phyloP scores from a whole-genome alignment of 1,284 basidiomycete genomes.

The Anthracocystis walkeri region DNA sequence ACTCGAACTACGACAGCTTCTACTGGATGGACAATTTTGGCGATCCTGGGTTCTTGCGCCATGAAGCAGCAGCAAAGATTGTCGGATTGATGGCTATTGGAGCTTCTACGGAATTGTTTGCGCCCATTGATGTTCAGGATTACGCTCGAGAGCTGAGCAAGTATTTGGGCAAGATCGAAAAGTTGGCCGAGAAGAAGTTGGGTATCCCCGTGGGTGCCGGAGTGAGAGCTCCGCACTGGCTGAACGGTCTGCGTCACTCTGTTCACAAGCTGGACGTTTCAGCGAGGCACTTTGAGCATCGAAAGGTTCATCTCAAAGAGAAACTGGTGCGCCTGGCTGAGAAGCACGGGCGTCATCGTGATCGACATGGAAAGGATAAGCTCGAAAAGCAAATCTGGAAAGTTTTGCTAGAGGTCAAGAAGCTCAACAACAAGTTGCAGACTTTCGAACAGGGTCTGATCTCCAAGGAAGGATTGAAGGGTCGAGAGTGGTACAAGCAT shows the following conservation, averaged over 20 bases:
- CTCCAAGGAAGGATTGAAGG: slow-evolving; percentile 77
- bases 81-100: slow-evolving; percentile 73
- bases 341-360: neutral
- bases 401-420: slow-evolving; percentile 76
- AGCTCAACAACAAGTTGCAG: slow-evolving; percentile 79
- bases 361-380: slow-evolving; percentile 3
- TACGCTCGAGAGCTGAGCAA: slow-evolving; percentile 50
- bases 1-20: slow-evolving; percentile 79
- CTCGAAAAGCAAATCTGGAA: slow-evolving; percentile 60
- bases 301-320: slow-evolving; percentile 18
- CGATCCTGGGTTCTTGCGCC: slow-evolving; percentile 81
- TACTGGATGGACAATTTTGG: slow-evolving; percentile 81
- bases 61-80: slow-evolving; percentile 77
- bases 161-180: slow-evolving; percentile 52
- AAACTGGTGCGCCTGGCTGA: slow-evolving; percentile 30
- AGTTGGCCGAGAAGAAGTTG: slow-evolving; percentile 30
- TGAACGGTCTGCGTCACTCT: slow-evolving; percentile 21
- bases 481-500: slow-evolving; percentile 82
- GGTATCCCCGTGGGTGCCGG: slow-evolving; percentile 10
- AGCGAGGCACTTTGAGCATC: slow-evolving; percentile 29
- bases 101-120: slow-evolving; percentile 75
- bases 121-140: slow-evolving; percentile 79
- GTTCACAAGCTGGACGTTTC: slow-evolving; percentile 29
- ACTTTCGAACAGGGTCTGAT: slow-evolving; percentile 88
- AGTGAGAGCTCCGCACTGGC: slow-evolving; percentile 21